phyloP scores from a whole-genome alignment of 257 asterid species.

The Rauvolfia tetraphylla region DNA sequence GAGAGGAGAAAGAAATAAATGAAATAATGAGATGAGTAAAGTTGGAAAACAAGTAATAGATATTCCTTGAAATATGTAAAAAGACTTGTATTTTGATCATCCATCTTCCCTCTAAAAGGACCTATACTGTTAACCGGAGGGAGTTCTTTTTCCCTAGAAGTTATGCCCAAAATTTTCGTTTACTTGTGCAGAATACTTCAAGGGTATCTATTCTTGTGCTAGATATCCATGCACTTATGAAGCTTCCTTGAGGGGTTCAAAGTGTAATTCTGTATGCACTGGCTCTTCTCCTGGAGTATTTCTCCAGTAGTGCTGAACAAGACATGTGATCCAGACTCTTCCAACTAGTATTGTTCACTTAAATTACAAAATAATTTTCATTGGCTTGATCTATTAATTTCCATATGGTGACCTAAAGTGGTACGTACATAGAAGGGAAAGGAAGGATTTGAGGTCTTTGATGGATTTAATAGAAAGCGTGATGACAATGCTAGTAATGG shows the following conservation, averaged over 20 bases:
- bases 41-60: too few species aligned
- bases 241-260: neutral
- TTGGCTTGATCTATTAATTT: neutral
- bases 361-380: neutral
- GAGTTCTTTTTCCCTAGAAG: too few species aligned
- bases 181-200: too few species aligned
- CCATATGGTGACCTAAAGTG: neutral
- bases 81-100: too few species aligned
- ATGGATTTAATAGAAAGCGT: neutral
- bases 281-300: neutral
- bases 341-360: neutral
- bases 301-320: neutral
- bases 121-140: too few species aligned
- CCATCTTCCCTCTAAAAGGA: too few species aligned
- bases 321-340: neutral
- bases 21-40: too few species aligned
- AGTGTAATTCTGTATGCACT: neutral
- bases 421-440: neutral
- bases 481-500: neutral
- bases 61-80: too few species aligned
- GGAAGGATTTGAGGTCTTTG: neutral
- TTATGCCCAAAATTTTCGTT: too few species aligned
- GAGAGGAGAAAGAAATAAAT: too few species aligned
- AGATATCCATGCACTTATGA: neutral
- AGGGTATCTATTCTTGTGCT: neutral